These are phyloP conservation scores for Prunus padus DNA, from an alignment of 306 rosid genomes.

Conservation along the genomic window DNA sequence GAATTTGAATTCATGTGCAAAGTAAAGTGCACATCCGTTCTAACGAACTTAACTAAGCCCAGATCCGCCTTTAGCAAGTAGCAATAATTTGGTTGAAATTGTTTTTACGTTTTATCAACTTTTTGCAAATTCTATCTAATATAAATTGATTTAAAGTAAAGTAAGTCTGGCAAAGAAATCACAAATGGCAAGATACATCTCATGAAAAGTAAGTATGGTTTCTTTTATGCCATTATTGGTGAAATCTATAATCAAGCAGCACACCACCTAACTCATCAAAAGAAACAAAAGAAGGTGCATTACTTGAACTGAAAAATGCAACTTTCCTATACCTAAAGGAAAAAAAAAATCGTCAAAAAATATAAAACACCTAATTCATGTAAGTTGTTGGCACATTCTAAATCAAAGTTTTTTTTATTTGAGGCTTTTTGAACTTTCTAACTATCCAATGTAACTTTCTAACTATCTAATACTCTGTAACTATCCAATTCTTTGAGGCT, in stretches of 20 bases:
- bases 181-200: neutral
- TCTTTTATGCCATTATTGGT: neutral
- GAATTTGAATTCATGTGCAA: accelerated
- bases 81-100: too few relatives aligned
- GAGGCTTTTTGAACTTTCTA: too few relatives aligned
- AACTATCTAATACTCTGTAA: too few relatives aligned
- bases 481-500: too few relatives aligned
- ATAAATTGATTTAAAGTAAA: neutral
- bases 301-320: neutral
- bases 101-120: too few relatives aligned
- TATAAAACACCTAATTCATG: too few relatives aligned
- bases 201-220: neutral
- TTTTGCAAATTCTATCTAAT: neutral
- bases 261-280: neutral
- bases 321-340: neutral
- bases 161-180: neutral
- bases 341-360: neutral
- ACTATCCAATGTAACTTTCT: too few relatives aligned
- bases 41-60: too few relatives aligned
- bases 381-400: neutral
- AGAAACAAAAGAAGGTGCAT: neutral
- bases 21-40: accelerated
- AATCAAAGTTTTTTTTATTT: too few relatives aligned
- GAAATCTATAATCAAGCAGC: neutral
- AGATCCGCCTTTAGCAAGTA: too few relatives aligned